Percentiles rank a stretch among this genome's conserved stretches.
These are phyloP conservation scores for Populus simonii DNA, from an alignment of 345 rosid species.

Conservation along the genomic window DNA sequence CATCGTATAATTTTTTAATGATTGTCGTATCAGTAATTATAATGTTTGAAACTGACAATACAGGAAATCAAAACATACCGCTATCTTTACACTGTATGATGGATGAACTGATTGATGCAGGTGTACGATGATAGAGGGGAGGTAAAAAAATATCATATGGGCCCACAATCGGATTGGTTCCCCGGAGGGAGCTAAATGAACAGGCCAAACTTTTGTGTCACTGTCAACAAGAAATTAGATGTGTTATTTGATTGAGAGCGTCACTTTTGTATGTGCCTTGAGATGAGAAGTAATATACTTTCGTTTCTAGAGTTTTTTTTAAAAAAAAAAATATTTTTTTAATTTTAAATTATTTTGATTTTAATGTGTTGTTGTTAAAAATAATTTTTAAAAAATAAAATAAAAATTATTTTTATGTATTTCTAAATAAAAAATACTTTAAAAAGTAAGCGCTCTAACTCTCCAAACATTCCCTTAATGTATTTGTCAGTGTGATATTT, in stretches of 20 bases:
- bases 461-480: too few species aligned
- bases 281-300: background rate
- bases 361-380: too few species aligned
- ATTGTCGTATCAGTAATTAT: too few species aligned
- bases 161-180: background rate
- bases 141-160: background rate
- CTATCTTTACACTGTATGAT: too few species aligned
- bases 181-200: background rate
- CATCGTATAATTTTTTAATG: too few species aligned
- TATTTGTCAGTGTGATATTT: accelerated
- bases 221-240: background rate
- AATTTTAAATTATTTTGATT: too few species aligned
- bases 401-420: too few species aligned
- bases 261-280: background rate
- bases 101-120: background rate
- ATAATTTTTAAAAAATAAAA: too few species aligned
- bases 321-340: too few species aligned
- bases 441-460: accelerated
- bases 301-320: background rate
- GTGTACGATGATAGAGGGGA: background rate
- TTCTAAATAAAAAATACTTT: too few species aligned
- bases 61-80: too few species aligned
- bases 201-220: background rate
- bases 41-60: too few species aligned
- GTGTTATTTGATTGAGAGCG: background rate